Evolutionary conservation across 352 stramenopile genomes (phyloP), one percentile per base, ranked within the genome.

Genomic region (Pythium brassicae): DNA sequence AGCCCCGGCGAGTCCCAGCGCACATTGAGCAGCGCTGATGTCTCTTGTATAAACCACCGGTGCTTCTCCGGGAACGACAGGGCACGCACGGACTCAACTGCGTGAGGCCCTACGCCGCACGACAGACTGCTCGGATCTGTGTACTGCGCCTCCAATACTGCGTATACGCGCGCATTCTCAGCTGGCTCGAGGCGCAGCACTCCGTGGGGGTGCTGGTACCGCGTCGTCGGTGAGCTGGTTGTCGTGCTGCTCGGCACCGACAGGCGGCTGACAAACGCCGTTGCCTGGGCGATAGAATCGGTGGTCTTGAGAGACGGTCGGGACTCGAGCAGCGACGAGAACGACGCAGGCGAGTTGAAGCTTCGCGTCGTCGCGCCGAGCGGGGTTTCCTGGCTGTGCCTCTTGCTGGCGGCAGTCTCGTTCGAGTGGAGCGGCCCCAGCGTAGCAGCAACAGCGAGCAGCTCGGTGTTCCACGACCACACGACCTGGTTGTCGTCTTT

Each of bases 21-120:
- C 46, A 65, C 58, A 17, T 78, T 70, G 8, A 82, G 48, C 20
- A 85, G 70, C 29, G 60, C 54, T 2, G 65, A 69, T 10, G 72
- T 77, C 40, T 83, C 67, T 26, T 80, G 70, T 63, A 86, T 69
- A 42, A 86, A 81, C 70, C 72, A 86, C 5, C 63, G 68, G 32
- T 86, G 75, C 53, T 81, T 80, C 57, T 81, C 65, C 0, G 75
- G 72, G 40, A 86, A 86, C 32, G 68, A 68, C 29, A 74, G 60
- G 12, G 46, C 20, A 3, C 74, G 72, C 11, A 85, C 25, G 6
- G 66, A 66, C 22, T 79, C 64, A 14, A 82, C 49, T 0, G 63
- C 64, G 22, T 69, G 65, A 17, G 66, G 51, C 11, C 72, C 71
- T 7, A 73, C 49, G 5, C 61, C 61, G 4, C 59, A 50, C 39